Base-by-base conservation (phyloP, 2,329 filamentous ascomycete genomes). In the Calcarisporium arbuscula region DNA sequence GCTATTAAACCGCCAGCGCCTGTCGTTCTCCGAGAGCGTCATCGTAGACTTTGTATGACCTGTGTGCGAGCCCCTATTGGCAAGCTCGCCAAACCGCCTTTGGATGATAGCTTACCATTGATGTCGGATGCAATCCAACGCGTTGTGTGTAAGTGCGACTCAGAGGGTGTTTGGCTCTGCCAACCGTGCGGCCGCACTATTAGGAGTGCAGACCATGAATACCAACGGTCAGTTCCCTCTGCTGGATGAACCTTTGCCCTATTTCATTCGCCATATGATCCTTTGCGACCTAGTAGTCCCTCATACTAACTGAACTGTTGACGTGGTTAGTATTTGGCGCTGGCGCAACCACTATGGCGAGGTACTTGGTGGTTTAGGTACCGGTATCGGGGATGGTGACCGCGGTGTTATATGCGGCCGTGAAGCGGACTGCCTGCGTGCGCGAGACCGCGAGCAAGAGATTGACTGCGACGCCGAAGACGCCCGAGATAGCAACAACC, bases 301-400 rank as follows among this genome's bases (percentile, higher is more conserved):
- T 18, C 10, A 9, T 15, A 20, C 3, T n/a, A 31, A 19, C 16
- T 18, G 26, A 7, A 19, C 10, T 16, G 23, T 12, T 40, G n/a
- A 22, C 30, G 27, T 32, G 36, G 19, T 30, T 38, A 79, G 74
- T 5, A 85, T 89, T 35, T 95, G 89, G 88, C 83, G 78, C 42
- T 95, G 89, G 89, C 80, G 89, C 32, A 85, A 77, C 26, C 78
- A 86, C 17, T 95, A 95, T 56, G 82, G 81, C 12, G 83, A 86
- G 45, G 79, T 86, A 1, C 82, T 89, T 4, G 80, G 79, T 15
- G 85, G 86, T 3, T 69, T 94, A 1, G 87, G 88, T 17, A 89
- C 85, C 0, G 89, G 89, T 5, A 86, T 94, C 19, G 87, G 88
- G 28, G 86, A 94, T 48, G 88, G 87, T 20, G 81, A 88, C 50